These are phyloP conservation scores for Antrodiella citrinella DNA, from an alignment of 768 basidiomycete species.

Conservation along the genomic window DNA sequence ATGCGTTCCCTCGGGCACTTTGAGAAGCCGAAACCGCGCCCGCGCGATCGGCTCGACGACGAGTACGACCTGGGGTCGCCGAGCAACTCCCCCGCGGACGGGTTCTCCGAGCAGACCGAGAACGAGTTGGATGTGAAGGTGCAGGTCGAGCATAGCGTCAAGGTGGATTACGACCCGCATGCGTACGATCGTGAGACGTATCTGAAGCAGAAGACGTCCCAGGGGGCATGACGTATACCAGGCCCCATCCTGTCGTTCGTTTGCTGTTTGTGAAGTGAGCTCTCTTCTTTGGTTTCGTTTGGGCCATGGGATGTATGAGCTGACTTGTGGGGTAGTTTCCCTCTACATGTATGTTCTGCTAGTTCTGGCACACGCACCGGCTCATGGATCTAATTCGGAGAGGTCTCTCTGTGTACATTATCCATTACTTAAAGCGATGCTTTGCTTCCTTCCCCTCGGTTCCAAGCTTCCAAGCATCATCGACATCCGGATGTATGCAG, in stretches of 20 bases:
- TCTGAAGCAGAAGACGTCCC: conserved; percentile 10
- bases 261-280: not conserved
- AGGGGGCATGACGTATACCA: conserved; percentile 2
- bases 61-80: not conserved
- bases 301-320: not conserved
- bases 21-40: not conserved
- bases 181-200: conserved; percentile 14
- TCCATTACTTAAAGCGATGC: not conserved
- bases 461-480: too few species aligned
- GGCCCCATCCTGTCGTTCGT: not conserved
- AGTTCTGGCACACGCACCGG: not conserved
- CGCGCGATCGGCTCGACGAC: not conserved
- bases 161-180: conserved; percentile 12
- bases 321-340: not conserved
- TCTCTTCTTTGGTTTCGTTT: not conserved
- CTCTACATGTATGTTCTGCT: not conserved
- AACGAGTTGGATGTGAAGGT: conserved; percentile 13
- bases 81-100: conserved; percentile 1
- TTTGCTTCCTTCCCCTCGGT: too few species aligned
- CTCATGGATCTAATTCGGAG: not conserved
- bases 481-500: not conserved
- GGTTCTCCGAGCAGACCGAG: conserved; percentile 1
- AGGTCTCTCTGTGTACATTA: not conserved
- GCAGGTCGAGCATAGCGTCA: conserved; percentile 16
- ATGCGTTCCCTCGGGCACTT: not conserved